Percentiles rank a stretch among this genome's conserved stretches.
Evolutionary conservation across 768 basidiomycete genomes (phyloP).

Genomic region (Podaxis sp.): DNA sequence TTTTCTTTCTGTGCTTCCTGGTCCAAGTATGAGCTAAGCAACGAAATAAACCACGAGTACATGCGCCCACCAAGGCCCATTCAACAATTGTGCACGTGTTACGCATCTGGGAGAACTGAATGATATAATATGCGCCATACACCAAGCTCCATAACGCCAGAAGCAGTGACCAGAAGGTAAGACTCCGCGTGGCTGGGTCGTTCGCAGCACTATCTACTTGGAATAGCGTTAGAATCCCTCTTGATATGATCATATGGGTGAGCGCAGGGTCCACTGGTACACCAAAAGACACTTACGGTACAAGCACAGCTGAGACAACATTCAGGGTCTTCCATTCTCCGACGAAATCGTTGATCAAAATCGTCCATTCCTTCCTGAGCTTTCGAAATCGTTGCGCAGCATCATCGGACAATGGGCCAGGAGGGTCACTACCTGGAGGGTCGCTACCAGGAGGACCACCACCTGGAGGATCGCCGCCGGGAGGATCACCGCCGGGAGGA

Average conservation of each 20-base stretch:
- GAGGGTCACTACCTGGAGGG: neutral
- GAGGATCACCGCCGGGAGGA: neutral
- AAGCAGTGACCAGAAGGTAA: neutral
- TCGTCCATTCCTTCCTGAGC: neutral
- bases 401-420: neutral
- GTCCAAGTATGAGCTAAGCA: neutral
- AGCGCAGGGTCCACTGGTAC: slow-evolving; percentile 8
- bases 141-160: neutral
- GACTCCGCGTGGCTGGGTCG: neutral
- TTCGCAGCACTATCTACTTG: neutral
- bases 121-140: slow-evolving; percentile 6
- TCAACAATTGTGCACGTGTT: slow-evolving; percentile 60
- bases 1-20: slow-evolving; percentile 51
- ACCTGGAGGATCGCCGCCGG: neutral
- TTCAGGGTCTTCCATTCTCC: neutral
- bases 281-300: neutral
- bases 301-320: neutral
- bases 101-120: slow-evolving; percentile 18
- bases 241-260: neutral
- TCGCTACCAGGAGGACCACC: neutral
- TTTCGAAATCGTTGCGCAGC: neutral
- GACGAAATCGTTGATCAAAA: neutral
- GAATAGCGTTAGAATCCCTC: neutral
- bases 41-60: neutral
- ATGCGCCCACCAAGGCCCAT: slow-evolving; percentile 53